Percentiles rank a stretch among this genome's conserved stretches.
These are phyloP conservation scores for Umbelopsis isabellina DNA, from an alignment of 192 early-diverging fungal genomes.

Conservation along the genomic window DNA sequence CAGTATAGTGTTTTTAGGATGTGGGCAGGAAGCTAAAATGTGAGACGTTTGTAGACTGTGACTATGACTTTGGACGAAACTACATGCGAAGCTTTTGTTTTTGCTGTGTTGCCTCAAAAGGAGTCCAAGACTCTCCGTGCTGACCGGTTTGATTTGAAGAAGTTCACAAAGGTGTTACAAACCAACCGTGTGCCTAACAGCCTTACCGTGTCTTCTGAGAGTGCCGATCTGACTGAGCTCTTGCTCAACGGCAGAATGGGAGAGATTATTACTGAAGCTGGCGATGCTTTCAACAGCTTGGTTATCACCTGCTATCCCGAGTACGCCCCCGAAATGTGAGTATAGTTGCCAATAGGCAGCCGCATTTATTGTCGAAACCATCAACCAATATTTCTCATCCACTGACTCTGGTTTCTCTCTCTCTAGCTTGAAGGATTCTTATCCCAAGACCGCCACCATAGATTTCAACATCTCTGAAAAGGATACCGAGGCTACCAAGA, in stretches of 20 bases:
- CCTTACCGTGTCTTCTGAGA: conserved; percentile 31
- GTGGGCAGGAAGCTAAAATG: neutral
- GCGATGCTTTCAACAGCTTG: conserved; percentile 28
- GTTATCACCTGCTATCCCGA: conserved; percentile 36
- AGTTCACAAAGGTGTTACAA: conserved; percentile 21
- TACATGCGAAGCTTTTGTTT: conserved; percentile 57
- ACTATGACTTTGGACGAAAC: conserved; percentile 51
- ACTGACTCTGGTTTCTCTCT: neutral
- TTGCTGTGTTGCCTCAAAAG: conserved; percentile 66
- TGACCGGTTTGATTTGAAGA: conserved; percentile 56
- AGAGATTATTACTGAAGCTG: conserved; percentile 19
- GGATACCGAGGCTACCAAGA: conserved; percentile 30
- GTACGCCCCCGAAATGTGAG: conserved; percentile 32
- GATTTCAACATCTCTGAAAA: conserved; percentile 23
- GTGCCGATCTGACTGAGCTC: conserved; percentile 35
- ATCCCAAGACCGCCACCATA: neutral
- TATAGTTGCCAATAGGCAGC: neutral
- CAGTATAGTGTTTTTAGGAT: conserved; percentile 26
- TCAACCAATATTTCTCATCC: neutral
- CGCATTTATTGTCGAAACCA: neutral
- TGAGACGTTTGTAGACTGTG: conserved; percentile 22
- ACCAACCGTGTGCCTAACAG: conserved; percentile 22
- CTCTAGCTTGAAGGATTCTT: conserved; percentile 26
- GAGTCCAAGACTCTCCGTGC: conserved; percentile 58
- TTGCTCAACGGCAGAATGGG: conserved; percentile 28